These are phyloP conservation scores for Polyporus arcularius DNA, from an alignment of 768 basidiomycete genomes.

Conservation along the genomic window DNA sequence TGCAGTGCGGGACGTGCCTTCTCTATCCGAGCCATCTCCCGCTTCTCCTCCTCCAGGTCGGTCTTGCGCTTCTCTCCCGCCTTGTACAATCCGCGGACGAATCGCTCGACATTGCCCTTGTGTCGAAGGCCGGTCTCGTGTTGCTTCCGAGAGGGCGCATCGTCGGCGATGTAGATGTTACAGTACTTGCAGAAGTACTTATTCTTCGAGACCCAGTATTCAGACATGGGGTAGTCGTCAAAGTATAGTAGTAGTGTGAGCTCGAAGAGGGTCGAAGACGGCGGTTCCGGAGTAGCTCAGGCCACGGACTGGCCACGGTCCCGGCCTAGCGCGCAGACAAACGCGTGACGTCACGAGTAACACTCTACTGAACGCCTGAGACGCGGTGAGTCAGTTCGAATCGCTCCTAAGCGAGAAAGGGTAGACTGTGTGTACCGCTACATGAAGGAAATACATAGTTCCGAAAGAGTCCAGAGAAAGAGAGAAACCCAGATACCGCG, in stretches of 20 bases:
- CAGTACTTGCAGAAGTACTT: constrained; percentile 97
- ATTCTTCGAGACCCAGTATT: constrained; percentile 93
- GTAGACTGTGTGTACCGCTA: too few relatives aligned
- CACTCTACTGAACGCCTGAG: too few relatives aligned
- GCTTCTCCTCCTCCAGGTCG: constrained; percentile 80
- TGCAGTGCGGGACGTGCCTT: constrained; percentile 47
- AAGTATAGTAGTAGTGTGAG: too few relatives aligned
- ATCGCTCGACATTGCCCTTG: constrained; percentile 92
- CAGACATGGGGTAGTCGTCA: constrained; percentile 56
- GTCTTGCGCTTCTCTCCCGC: constrained; percentile 84
- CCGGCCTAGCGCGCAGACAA: too few relatives aligned
- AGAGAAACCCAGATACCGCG: not conserved
- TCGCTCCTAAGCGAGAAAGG: too few relatives aligned
- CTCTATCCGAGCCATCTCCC: constrained; percentile 86
- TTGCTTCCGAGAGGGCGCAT: constrained; percentile 85
- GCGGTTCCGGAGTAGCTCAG: too few relatives aligned
- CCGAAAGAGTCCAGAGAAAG: too few relatives aligned
- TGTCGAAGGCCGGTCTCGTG: constrained; percentile 95
- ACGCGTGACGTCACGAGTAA: too few relatives aligned
- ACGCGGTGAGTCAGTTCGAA: too few relatives aligned
- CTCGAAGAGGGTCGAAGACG: too few relatives aligned
- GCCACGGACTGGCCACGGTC: too few relatives aligned
- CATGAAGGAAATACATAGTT: too few relatives aligned
- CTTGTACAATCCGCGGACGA: constrained; percentile 92
- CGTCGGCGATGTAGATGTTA: constrained; percentile 95